These are phyloP conservation scores for Nectriaceae sp. DNA, from an alignment of 2,329 filamentous ascomycete genomes.

Conservation along the genomic window DNA sequence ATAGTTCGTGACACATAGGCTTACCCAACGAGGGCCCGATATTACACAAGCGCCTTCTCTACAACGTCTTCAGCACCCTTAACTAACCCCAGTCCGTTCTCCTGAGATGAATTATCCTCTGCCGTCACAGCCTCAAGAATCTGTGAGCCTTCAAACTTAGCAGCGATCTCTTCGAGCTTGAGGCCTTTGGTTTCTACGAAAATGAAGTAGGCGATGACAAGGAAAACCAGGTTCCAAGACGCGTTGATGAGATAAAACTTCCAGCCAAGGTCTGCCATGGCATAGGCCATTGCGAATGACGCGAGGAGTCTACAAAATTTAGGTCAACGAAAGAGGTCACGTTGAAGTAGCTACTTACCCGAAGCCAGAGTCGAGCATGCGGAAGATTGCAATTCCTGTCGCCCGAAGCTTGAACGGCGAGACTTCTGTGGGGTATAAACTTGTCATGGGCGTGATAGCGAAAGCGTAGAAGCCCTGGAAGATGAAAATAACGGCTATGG, in stretches of 20 bases:
- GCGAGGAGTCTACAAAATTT: slow-evolving; percentile 19
- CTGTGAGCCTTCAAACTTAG: slow-evolving; percentile 23
- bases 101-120: slow-evolving; percentile 1
- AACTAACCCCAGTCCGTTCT: no score
- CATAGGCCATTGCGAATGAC: slow-evolving; percentile 32
- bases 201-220: slow-evolving; percentile 25
- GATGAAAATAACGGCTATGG: slow-evolving; percentile 36
- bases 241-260: slow-evolving; percentile 35
- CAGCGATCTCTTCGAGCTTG: slow-evolving; percentile 30
- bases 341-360: slow-evolving; percentile 24
- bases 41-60: no score
- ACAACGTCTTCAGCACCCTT: no score
- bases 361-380: slow-evolving; percentile 28
- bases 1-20: no score
- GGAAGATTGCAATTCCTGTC: slow-evolving; percentile 32
- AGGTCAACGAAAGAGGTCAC: not conserved
- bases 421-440: slow-evolving; percentile 35
- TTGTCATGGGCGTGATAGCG: slow-evolving; percentile 36
- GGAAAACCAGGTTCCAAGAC: slow-evolving; percentile 29
- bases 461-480: slow-evolving; percentile 37
- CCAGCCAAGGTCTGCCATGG: slow-evolving; percentile 31
- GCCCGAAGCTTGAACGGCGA: slow-evolving; percentile 34
- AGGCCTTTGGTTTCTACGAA: slow-evolving; percentile 34
- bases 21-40: no score
- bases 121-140: slow-evolving; percentile 1